These are phyloP conservation scores for Sporothrix brunneoviolacea DNA, from an alignment of 2,329 filamentous ascomycete species.

Conservation along the genomic window DNA sequence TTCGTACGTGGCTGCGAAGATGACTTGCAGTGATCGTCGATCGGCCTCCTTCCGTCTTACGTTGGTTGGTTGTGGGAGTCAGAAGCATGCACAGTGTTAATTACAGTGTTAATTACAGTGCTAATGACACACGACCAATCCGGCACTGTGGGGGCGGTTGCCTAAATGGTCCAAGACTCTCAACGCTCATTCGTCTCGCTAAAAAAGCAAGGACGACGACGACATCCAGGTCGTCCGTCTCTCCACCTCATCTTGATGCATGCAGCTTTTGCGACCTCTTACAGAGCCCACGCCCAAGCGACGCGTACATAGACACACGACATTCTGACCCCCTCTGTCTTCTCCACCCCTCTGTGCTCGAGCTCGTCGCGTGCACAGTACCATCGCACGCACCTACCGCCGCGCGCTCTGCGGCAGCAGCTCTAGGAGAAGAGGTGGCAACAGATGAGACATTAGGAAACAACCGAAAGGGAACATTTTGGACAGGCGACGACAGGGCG, in stretches of 20 bases:
- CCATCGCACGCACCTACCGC: too few species aligned
- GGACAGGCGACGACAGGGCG: background rate
- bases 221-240: background rate
- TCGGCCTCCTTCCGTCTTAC: background rate
- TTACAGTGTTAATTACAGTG: background rate
- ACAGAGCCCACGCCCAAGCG: too few species aligned
- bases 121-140: background rate
- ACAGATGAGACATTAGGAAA: background rate
- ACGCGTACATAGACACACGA: too few species aligned
- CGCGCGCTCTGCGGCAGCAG: too few species aligned
- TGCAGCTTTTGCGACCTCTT: too few species aligned
- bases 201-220: constrained; percentile 1
- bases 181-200: constrained; percentile 7
- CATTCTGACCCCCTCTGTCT: too few species aligned
- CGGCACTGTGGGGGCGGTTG: background rate
- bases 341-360: too few species aligned
- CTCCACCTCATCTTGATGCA: background rate
- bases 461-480: background rate
- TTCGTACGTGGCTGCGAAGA: too few species aligned
- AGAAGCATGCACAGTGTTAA: background rate
- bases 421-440: background rate
- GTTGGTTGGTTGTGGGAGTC: too few species aligned
- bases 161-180: background rate
- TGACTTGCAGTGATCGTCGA: constrained; percentile 2
- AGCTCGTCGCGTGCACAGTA: too few species aligned